Evolutionary conservation across 106 monocot species (phyloP).

Genomic region (Cymbidium sinense): DNA sequence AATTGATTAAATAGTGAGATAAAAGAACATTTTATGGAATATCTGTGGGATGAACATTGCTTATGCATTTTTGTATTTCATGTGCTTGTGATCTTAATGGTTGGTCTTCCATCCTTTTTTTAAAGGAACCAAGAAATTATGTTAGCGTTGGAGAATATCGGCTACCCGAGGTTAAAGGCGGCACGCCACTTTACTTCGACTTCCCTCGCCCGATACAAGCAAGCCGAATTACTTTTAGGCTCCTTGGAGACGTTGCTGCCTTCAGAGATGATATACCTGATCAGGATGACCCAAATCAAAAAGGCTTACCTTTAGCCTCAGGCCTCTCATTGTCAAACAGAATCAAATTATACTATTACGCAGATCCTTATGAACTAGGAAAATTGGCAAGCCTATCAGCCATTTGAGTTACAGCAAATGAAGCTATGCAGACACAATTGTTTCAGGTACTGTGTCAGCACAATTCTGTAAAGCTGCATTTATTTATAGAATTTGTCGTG

Average conservation of each 20-base stretch:
- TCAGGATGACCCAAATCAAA: conserved; percentile 41
- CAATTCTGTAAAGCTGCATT: too few species aligned
- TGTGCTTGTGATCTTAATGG: neutral
- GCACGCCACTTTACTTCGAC: conserved; percentile 79
- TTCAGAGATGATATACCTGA: conserved; percentile 78
- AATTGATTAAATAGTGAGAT: too few species aligned
- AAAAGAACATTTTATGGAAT: too few species aligned
- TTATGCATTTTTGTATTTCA: neutral
- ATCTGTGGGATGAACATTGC: neutral
- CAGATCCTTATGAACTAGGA: conserved; percentile 85
- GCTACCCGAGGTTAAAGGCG: conserved; percentile 67
- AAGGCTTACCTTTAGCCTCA: conserved; percentile 52
- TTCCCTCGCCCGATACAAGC: conserved; percentile 58
- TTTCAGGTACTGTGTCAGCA: too few species aligned
- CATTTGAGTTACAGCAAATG: conserved; percentile 19
- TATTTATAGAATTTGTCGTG: too few species aligned
- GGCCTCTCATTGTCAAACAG: conserved; percentile 78
- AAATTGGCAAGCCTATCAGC: conserved; percentile 57
- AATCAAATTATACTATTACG: conserved; percentile 81
- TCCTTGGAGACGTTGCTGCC: conserved; percentile 71
- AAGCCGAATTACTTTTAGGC: conserved; percentile 41
- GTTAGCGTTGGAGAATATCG: conserved; percentile 77
- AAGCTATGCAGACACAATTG: too few species aligned
- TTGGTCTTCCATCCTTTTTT: neutral
- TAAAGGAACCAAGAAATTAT: conserved; percentile 59